A percentile compares a stretch with the other conserved stretches of the same genome.
phyloP scores from a whole-genome alignment of 2,329 filamentous ascomycete genomes.

The Myriosclerotinia curreyana region DNA sequence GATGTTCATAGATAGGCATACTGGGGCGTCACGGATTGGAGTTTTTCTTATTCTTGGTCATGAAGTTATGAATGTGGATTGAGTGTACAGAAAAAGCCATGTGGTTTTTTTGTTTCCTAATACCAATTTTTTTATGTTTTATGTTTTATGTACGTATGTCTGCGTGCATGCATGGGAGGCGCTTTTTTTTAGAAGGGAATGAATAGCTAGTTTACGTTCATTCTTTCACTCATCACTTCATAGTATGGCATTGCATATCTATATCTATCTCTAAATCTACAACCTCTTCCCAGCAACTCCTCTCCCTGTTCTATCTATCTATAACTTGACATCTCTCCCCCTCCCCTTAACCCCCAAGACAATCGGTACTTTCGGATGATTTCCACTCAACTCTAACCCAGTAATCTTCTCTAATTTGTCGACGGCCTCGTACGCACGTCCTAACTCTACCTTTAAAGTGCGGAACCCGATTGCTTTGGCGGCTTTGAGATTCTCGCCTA shows the following conservation, averaged over 20 bases:
- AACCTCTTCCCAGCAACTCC: not conserved
- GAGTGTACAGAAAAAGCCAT: slow-evolving; percentile 8
- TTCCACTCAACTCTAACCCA: slow-evolving; percentile 55
- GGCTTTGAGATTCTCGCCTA: slow-evolving; percentile 86
- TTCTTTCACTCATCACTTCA: not conserved
- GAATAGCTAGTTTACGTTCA: not conserved
- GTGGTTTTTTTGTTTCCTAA: not conserved
- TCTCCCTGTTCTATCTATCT: not conserved
- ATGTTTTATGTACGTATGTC: slow-evolving; percentile 3
- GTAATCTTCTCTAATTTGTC: slow-evolving; percentile 73
- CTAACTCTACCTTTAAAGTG: slow-evolving; percentile 82
- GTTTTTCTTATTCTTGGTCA: slow-evolving; percentile 7
- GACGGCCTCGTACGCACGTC: slow-evolving; percentile 76
- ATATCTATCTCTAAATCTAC: slow-evolving; percentile 2
- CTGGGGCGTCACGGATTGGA: slow-evolving; percentile 10
- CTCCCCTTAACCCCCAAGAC: slow-evolving; percentile 23
- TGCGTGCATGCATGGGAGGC: not conserved
- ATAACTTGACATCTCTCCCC: slow-evolving; percentile 14
- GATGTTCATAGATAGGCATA: not conserved
- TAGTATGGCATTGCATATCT: not conserved
- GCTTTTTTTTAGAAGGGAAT: not conserved
- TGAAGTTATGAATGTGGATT: slow-evolving; percentile 17
- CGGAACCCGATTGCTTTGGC: slow-evolving; percentile 70
- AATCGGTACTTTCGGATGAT: slow-evolving; percentile 34
- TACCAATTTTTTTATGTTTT: not conserved